phyloP scores from a whole-genome alignment of 2,329 filamentous ascomycete genomes.

The Hypoxylon sp. region DNA sequence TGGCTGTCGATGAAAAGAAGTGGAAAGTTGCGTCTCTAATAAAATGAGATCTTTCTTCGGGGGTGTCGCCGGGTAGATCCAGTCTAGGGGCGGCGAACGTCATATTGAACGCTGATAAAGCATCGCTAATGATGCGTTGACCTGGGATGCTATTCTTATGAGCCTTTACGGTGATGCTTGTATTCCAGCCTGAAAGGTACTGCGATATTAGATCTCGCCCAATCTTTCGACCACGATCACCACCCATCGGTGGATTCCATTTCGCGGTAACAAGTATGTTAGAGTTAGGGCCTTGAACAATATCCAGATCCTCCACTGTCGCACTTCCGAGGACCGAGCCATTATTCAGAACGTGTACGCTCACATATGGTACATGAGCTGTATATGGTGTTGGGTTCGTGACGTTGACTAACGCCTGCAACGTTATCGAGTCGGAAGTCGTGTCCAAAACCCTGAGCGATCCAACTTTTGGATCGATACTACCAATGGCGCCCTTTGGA shows the following conservation, averaged over 20 bases:
- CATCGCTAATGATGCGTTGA: constrained; percentile 78
- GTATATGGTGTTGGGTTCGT: constrained; percentile 93
- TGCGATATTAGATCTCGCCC: constrained; percentile 84
- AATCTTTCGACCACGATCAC: constrained; percentile 70
- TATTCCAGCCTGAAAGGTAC: constrained; percentile 91
- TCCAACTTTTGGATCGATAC: constrained; percentile 74
- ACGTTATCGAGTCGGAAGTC: constrained; percentile 76
- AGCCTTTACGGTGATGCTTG: constrained; percentile 79
- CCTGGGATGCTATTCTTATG: constrained; percentile 81
- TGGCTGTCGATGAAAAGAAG: constrained; percentile 86
- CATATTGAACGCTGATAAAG: constrained; percentile 79
- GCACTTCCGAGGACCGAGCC: constrained; percentile 82
- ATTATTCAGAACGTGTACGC: constrained; percentile 82
- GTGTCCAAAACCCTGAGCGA: constrained; percentile 82
- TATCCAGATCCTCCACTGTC: constrained; percentile 72
- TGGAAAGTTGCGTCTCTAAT: constrained; percentile 91
- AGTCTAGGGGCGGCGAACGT: constrained; percentile 80
- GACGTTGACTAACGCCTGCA: constrained; percentile 82
- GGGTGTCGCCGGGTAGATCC: constrained; percentile 66
- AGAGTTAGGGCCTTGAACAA: constrained; percentile 80
- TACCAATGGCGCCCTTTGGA: constrained; percentile 65
- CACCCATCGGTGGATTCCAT: constrained; percentile 81
- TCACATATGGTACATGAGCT: constrained; percentile 83
- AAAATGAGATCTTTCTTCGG: constrained; percentile 72
- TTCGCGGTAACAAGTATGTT: constrained; percentile 76